Conservation (phyloP, 164 flowering plant genomes). For the Vitis rupestris region DNA sequence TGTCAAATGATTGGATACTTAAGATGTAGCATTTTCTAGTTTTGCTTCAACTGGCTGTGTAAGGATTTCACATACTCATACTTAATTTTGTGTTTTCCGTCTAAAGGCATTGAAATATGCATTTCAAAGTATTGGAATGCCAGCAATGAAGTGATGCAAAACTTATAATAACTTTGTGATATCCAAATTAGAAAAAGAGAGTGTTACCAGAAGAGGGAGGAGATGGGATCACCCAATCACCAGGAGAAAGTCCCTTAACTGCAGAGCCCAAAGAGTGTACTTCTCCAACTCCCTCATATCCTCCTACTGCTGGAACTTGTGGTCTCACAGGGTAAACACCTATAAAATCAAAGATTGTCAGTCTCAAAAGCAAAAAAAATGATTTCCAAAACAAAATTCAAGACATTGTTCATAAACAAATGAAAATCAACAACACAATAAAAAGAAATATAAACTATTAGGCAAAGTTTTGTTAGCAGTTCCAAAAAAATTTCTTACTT, state of each 20-base stretch:
- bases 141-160: background rate
- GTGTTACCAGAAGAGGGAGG: conserved; percentile 81
- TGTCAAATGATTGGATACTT: no score
- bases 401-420: no score
- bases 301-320: conserved; percentile 85
- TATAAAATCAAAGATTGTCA: conserved; percentile 13
- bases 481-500: no score
- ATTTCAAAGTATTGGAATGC: background rate
- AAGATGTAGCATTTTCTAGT: no score
- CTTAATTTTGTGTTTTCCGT: no score
- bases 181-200: conserved; percentile 3
- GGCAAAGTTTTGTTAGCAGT: no score
- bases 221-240: conserved; percentile 90
- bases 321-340: conserved; percentile 98
- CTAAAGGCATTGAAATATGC: no score
- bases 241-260: conserved; percentile 66
- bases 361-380: background rate
- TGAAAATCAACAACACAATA: no score
- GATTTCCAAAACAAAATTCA: background rate
- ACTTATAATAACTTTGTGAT: conserved; percentile 1
- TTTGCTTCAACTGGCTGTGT: no score
- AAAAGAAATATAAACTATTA: no score
- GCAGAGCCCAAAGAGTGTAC: conserved; percentile 72
- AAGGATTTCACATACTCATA: no score
- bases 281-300: conserved; percentile 96